Conservation (phyloP, 164 flowering plant genomes). For the Dillenia turbinata region DNA sequence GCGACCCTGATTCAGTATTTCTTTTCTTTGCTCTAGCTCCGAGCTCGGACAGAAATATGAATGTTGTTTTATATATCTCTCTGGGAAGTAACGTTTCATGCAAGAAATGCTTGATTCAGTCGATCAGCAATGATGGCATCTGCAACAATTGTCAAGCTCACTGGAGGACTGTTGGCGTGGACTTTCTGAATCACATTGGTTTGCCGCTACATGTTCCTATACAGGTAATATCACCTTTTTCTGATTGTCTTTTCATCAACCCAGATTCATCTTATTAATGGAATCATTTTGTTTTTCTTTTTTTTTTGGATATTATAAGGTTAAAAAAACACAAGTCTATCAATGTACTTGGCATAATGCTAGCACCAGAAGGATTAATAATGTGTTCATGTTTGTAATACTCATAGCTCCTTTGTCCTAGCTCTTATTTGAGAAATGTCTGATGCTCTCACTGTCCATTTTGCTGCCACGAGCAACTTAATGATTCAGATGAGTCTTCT, state of each 20-base stretch:
- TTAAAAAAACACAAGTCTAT: no score
- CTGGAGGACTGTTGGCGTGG: constrained; percentile 27
- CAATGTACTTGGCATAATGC: no score
- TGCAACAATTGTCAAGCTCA: constrained; percentile 12
- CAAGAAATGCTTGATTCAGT: constrained; percentile 15
- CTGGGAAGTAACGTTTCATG: constrained; percentile 25
- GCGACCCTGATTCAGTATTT: constrained; percentile 40
- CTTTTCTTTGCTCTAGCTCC: constrained; percentile 25
- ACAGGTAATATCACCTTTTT: constrained; percentile 32
- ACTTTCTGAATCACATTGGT: constrained; percentile 32
- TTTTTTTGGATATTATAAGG: no score
- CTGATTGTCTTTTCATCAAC: not conserved
- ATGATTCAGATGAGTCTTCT: no score
- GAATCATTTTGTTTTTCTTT: no score
- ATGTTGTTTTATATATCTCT: constrained; percentile 37
- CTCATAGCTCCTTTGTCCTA: no score
- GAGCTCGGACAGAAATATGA: constrained; percentile 13
- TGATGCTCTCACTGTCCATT: no score
- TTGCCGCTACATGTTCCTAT: constrained; percentile 30
- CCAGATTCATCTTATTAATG: no score
- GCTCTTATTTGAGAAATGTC: no score
- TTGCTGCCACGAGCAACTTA: no score
- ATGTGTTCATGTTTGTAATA: no score
- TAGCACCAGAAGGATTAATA: no score
- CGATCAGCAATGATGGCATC: constrained; percentile 8